A percentile compares a stretch with the other conserved stretches of the same genome.
Conservation (phyloP, 257 asterid genomes). For the Solanum chmielewskii region DNA sequence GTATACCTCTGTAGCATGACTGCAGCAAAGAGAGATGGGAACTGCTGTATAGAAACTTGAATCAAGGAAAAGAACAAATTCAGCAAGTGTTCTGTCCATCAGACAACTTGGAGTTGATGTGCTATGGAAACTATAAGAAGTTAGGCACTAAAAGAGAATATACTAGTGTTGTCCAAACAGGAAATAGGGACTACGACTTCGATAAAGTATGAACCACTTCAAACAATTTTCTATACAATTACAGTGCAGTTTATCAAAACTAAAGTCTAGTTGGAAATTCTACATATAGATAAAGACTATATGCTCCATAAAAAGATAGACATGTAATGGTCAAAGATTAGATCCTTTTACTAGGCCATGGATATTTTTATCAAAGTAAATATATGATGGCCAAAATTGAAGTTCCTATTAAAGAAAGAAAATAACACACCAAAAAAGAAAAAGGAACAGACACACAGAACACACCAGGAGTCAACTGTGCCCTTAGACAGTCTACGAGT, state of each 20-base stretch:
- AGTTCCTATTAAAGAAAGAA: neutral
- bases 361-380: neutral
- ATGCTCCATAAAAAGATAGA: neutral
- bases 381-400: neutral
- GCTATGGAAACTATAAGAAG: neutral
- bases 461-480: neutral
- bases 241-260: neutral
- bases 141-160: neutral
- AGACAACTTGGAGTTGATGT: neutral
- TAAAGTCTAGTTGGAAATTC: neutral
- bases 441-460: neutral
- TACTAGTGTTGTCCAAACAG: neutral
- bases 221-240: neutral
- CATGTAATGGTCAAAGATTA: no score
- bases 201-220: neutral
- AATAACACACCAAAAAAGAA: no score
- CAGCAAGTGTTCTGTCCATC: neutral
- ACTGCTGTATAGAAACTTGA: slow-evolving; percentile 74
- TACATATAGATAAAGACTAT: neutral
- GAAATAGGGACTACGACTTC: neutral
- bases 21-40: slow-evolving; percentile 80
- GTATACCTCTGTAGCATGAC: slow-evolving; percentile 43
- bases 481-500: neutral
- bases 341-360: neutral
- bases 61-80: slow-evolving; percentile 14